These are phyloP conservation scores for Deinandra increscens DNA, from an alignment of 129 eudicot genomes.

Conservation along the genomic window DNA sequence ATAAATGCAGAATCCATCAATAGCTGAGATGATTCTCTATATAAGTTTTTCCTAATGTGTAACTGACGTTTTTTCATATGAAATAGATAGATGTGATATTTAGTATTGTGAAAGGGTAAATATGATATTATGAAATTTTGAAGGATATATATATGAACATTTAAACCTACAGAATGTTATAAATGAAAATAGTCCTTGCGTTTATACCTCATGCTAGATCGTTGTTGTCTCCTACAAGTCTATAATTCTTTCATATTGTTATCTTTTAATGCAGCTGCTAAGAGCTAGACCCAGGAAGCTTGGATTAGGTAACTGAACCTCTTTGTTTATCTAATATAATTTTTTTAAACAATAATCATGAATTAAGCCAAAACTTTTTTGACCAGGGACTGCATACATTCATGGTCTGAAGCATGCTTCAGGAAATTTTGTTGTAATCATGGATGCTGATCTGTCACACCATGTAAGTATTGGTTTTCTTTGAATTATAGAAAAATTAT, in stretches of 20 bases:
- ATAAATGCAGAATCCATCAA: background rate
- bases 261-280: conserved; percentile 49
- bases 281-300: conserved; percentile 90
- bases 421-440: conserved; percentile 82
- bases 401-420: conserved; percentile 95
- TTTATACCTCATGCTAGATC: background rate
- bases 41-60: background rate
- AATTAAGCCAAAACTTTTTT: conserved; percentile 15
- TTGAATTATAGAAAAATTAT: background rate
- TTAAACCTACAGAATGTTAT: background rate
- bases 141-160: too few relatives aligned
- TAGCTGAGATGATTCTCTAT: background rate
- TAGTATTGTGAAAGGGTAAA: background rate
- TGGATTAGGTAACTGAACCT: conserved; percentile 60
- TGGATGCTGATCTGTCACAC: conserved; percentile 97
- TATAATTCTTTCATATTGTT: conserved; percentile 4
- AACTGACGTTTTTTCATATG: background rate
- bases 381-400: conserved; percentile 86
- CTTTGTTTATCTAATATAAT: background rate
- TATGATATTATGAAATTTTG: background rate
- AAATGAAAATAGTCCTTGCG: background rate
- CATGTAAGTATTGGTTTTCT: conserved; percentile 60
- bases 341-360: background rate
- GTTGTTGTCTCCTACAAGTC: background rate
- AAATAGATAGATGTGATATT: background rate